Evolutionary conservation across 352 stramenopile genomes (phyloP).

Genomic region (Phytophthora palmivora): DNA sequence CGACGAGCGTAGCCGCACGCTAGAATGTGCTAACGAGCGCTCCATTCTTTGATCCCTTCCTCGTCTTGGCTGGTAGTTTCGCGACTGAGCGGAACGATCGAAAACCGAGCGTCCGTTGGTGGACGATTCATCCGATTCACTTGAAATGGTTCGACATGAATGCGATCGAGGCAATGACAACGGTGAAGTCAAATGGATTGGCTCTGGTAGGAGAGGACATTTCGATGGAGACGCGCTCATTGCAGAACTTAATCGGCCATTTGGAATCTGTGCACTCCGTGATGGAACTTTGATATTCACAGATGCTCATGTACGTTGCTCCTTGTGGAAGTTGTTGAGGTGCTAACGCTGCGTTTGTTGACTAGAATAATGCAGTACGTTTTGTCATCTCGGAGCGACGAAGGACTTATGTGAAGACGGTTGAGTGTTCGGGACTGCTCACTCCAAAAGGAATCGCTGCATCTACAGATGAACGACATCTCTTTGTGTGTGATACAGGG

Average conservation of each 20-base stretch:
- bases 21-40: slow-evolving; percentile 20
- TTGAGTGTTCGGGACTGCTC: slow-evolving; percentile 44
- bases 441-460: slow-evolving; percentile 51
- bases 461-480: slow-evolving; percentile 45
- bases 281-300: slow-evolving; percentile 43
- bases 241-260: slow-evolving; percentile 49
- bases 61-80: slow-evolving; percentile 24
- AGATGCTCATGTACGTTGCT: slow-evolving; percentile 37
- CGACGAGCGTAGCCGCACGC: slow-evolving; percentile 22
- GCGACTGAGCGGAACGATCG: slow-evolving; percentile 19
- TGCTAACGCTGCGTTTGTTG: slow-evolving; percentile 6
- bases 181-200: slow-evolving; percentile 7
- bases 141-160: too few relatives aligned
- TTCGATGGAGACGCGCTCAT: slow-evolving; percentile 33
- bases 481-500: slow-evolving; percentile 66
- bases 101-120: slow-evolving; percentile 21
- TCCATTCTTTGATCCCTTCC: slow-evolving; percentile 26
- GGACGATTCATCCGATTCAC: too few relatives aligned
- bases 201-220: slow-evolving; percentile 36
- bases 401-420: slow-evolving; percentile 29
- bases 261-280: slow-evolving; percentile 40
- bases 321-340: not conserved
- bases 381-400: slow-evolving; percentile 31
- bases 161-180: not conserved
- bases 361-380: slow-evolving; percentile 54